Evolutionary conservation across 2,329 filamentous ascomycete species (phyloP).

Genomic region (Thielaviopsis cerberus): DNA sequence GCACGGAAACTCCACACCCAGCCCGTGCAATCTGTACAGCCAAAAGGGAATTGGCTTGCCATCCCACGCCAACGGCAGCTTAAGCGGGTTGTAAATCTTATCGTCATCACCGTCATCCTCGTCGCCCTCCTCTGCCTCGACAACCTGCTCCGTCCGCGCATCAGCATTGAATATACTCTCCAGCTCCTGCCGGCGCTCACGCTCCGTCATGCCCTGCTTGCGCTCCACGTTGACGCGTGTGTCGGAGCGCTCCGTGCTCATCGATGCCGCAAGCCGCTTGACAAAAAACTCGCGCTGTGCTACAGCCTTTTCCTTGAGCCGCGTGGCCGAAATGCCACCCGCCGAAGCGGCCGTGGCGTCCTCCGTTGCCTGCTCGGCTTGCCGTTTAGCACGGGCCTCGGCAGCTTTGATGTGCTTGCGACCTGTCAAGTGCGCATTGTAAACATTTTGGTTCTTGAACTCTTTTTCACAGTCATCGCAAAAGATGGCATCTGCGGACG

Average conservation of each 20-base stretch:
- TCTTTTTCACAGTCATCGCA: slow-evolving; percentile 85
- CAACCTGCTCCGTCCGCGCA: slow-evolving; percentile 1
- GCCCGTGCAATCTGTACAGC: slow-evolving; percentile 89
- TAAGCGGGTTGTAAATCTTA: slow-evolving; percentile 88
- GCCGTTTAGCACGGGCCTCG: slow-evolving; percentile 38
- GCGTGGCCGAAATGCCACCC: slow-evolving; percentile 23
- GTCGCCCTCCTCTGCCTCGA: slow-evolving; percentile 30
- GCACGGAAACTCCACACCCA: slow-evolving; percentile 87
- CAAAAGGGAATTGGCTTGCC: slow-evolving; percentile 98
- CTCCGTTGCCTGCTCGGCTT: slow-evolving; percentile 20
- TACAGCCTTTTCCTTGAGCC: slow-evolving; percentile 73
- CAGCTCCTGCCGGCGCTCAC: slow-evolving; percentile 82
- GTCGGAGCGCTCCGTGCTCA: slow-evolving; percentile 74
- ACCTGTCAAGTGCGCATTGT: slow-evolving; percentile 70
- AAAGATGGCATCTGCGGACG: slow-evolving; percentile 50
- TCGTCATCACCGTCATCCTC: slow-evolving; percentile 57
- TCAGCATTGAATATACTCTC: slow-evolving; percentile 58
- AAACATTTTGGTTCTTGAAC: slow-evolving; percentile 89
- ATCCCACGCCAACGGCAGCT: slow-evolving; percentile 90
- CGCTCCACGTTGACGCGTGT: slow-evolving; percentile 90
- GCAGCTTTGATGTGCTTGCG: slow-evolving; percentile 86
- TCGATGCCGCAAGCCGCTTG: slow-evolving; percentile 58
- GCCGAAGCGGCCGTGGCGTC: slow-evolving; percentile 16
- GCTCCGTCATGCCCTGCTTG: slow-evolving; percentile 91
- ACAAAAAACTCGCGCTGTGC: slow-evolving; percentile 77